A percentile compares a stretch with the other conserved stretches of the same genome.
phyloP scores from a whole-genome alignment of 139 green algal genomes.

The Chlamydomonas incerta region DNA sequence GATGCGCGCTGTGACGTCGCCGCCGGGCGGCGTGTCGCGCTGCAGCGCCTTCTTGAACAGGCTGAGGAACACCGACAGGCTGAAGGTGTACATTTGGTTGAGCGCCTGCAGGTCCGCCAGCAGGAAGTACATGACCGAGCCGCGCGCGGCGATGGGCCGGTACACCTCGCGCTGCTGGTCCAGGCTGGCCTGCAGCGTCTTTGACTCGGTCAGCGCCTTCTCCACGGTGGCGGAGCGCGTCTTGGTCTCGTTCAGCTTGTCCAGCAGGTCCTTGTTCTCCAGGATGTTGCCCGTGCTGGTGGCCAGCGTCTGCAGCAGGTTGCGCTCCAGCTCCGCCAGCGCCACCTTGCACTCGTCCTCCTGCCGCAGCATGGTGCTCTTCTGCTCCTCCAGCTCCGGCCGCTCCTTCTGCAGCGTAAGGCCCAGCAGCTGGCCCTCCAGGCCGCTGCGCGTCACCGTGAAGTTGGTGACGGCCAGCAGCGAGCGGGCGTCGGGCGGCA shows the following conservation, averaged over 20 bases:
- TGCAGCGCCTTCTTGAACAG: conserved; percentile 68
- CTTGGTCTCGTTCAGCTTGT: conserved; percentile 85
- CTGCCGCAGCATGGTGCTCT: conserved; percentile 70
- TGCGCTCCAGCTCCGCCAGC: conserved; percentile 76
- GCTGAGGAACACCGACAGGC: conserved; percentile 61
- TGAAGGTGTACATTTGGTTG: conserved; percentile 87
- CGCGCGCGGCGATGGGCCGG: conserved; percentile 68
- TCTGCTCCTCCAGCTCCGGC: conserved; percentile 85
- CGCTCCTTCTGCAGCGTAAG: conserved; percentile 78
- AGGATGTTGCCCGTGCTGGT: conserved; percentile 77
- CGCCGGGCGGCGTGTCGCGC: conserved; percentile 42
- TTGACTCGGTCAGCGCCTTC: conserved; percentile 66
- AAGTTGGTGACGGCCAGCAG: conserved; percentile 82
- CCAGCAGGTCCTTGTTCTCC: conserved; percentile 83
- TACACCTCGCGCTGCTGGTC: conserved; percentile 74
- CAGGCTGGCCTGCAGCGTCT: conserved; percentile 66
- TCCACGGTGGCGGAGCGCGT: conserved; percentile 65
- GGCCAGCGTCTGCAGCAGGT: conserved; percentile 49
- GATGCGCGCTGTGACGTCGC: conserved; percentile 62
- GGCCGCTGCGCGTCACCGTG: conserved; percentile 72
- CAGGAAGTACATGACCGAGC: conserved; percentile 79
- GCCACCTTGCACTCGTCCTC: conserved; percentile 80
- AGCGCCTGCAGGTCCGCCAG: conserved; percentile 54
- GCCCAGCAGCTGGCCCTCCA: conserved; percentile 79
- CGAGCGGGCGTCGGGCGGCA: conserved; percentile 68